These are phyloP conservation scores for Rhizophora mangle DNA, from an alignment of 345 rosid genomes.

Conservation along the genomic window DNA sequence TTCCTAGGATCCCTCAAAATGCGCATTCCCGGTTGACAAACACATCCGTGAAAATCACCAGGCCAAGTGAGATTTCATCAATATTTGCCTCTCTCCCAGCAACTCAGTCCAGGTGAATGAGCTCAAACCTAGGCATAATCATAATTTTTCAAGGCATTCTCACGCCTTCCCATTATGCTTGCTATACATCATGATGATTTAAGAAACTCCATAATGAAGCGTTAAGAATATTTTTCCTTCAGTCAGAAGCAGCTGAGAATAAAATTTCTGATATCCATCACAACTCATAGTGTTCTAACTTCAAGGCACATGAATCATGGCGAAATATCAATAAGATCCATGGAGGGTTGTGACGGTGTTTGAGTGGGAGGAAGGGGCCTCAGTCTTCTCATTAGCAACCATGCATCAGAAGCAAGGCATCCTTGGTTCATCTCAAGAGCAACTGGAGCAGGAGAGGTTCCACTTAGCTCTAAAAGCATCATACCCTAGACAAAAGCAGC, in stretches of 20 bases:
- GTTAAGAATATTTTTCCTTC: background rate
- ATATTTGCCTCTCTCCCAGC: no score
- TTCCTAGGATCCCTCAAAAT: no score
- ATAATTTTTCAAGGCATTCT: background rate
- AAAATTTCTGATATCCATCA: background rate
- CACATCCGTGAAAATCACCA: no score
- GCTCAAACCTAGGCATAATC: background rate
- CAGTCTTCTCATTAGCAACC: constrained; percentile 68
- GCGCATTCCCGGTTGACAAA: no score
- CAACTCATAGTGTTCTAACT: background rate
- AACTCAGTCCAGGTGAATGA: background rate
- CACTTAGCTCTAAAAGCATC: constrained; percentile 63
- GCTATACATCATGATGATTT: background rate
- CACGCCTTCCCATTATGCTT: background rate
- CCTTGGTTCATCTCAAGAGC: constrained; percentile 74
- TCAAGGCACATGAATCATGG: constrained; percentile 30
- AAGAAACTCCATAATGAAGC: background rate
- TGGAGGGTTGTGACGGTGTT: constrained; percentile 16
- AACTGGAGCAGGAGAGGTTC: constrained; percentile 53
- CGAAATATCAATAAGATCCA: constrained; percentile 38
- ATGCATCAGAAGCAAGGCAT: constrained; percentile 60
- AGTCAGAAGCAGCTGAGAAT: background rate
- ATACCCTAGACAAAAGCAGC: constrained; percentile 53
- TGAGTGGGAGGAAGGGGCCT: constrained; percentile 23
- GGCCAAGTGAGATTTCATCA: no score